Evolutionary conservation across 345 rosid species (phyloP).

Genomic region (Salix brachista): DNA sequence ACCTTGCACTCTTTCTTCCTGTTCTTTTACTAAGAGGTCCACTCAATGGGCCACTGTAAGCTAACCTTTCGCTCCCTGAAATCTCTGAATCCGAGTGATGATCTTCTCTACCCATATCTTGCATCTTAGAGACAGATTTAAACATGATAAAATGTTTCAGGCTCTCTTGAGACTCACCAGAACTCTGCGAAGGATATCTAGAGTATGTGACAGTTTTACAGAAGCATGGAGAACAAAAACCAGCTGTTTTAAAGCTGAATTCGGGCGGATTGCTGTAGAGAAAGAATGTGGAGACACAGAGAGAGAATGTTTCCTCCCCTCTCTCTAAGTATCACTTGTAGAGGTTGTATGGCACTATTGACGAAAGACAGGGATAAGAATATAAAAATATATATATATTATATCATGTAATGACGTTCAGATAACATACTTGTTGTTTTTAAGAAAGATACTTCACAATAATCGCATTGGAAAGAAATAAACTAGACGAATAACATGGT

Average conservation of each 20-base stretch:
- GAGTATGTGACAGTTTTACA: background rate
- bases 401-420: background rate
- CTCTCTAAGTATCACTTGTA: background rate
- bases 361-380: background rate
- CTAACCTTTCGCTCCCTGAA: slow-evolving; percentile 18
- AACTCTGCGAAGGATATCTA: background rate
- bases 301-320: background rate
- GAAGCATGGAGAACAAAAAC: background rate
- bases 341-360: background rate
- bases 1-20: slow-evolving; percentile 35
- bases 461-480: background rate
- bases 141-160: background rate
- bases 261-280: background rate
- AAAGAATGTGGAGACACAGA: background rate
- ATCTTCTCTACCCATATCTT: slow-evolving; percentile 28
- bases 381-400: background rate
- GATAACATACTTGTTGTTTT: background rate
- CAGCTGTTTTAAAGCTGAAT: background rate
- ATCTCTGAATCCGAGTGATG: slow-evolving; percentile 44
- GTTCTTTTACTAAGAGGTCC: slow-evolving; percentile 51
- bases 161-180: background rate
- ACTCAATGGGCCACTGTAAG: slow-evolving; percentile 44
- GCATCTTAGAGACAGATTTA: background rate
- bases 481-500: background rate
- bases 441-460: background rate